A percentile compares a stretch with the other conserved stretches of the same genome.
These are phyloP conservation scores for Allium fistulosum DNA, from an alignment of 106 monocot species.

Conservation along the genomic window DNA sequence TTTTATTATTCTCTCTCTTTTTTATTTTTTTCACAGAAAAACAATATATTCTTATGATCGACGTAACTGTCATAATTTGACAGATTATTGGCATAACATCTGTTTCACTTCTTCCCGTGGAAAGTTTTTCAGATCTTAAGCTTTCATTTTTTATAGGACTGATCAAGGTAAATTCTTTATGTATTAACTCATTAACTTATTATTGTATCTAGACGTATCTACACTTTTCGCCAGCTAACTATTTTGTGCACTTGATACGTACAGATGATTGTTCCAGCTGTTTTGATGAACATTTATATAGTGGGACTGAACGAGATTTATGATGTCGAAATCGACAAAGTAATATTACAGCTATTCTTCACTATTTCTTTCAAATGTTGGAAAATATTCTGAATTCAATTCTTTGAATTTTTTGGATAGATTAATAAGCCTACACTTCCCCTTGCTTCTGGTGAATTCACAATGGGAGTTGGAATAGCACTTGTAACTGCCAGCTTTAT, in stretches of 20 bases:
- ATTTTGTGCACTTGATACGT: no score
- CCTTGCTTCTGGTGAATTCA: constrained; percentile 2
- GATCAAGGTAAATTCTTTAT: constrained; percentile 15
- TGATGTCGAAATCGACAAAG: constrained; percentile 60
- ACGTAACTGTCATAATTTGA: not conserved
- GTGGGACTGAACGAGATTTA: constrained; percentile 48
- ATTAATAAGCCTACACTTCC: constrained; percentile 35
- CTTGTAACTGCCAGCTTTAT: not conserved
- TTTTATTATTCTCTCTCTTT: not conserved
- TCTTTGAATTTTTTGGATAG: constrained; percentile 7
- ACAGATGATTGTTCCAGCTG: constrained; percentile 36
- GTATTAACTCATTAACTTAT: not conserved
- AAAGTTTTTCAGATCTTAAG: constrained; percentile 19
- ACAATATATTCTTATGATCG: not conserved
- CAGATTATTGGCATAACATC: constrained; percentile 32
- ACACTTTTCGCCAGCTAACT: not conserved
- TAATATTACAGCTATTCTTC: not conserved
- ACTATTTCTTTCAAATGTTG: not conserved
- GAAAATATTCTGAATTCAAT: not conserved
- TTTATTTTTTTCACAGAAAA: not conserved
- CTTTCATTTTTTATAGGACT: constrained; percentile 18
- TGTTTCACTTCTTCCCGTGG: constrained; percentile 33
- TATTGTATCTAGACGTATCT: not conserved
- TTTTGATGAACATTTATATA: constrained; percentile 49
- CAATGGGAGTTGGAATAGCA: not conserved